Evolutionary conservation across 2,329 filamentous ascomycete species (phyloP).

Genomic region (Aureobasidium sp.): DNA sequence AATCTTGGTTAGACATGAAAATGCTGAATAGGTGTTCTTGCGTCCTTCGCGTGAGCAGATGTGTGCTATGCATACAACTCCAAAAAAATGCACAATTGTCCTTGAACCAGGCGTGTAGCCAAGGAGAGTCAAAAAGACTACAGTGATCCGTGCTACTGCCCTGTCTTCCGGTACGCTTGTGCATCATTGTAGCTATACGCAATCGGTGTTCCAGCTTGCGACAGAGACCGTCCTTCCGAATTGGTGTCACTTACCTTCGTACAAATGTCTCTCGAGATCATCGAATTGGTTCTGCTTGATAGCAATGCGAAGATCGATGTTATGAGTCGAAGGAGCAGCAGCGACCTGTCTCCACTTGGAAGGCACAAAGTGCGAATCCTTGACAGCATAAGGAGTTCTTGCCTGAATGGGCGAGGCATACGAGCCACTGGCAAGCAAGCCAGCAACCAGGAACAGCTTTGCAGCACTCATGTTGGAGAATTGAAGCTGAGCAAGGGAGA

Average conservation of each 20-base stretch:
- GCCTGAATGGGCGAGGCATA: slow-evolving; percentile 8
- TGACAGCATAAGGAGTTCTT: slow-evolving; percentile 44
- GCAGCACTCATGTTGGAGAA: slow-evolving; percentile 12
- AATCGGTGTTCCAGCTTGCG: too few relatives aligned
- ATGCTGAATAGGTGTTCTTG: neutral
- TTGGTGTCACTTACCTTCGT: slow-evolving; percentile 36
- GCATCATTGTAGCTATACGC: neutral
- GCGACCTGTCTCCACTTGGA: slow-evolving; percentile 44
- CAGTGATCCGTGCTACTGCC: neutral
- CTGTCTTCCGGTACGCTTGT: neutral
- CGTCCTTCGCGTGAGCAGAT: neutral
- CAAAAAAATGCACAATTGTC: neutral
- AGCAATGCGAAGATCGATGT: slow-evolving; percentile 51
- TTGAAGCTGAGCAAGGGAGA: neutral
- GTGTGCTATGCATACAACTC: neutral
- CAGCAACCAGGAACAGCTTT: slow-evolving; percentile 12
- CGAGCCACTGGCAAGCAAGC: slow-evolving; percentile 7
- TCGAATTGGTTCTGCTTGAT: slow-evolving; percentile 52
- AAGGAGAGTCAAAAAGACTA: neutral
- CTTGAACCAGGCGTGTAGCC: neutral
- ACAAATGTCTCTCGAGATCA: slow-evolving; percentile 49
- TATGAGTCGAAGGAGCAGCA: slow-evolving; percentile 41
- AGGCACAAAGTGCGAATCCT: slow-evolving; percentile 50
- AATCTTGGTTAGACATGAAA: neutral
- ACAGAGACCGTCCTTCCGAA: too few relatives aligned